Evolutionary conservation across 257 asterid genomes (phyloP), one percentile per base, ranked within the genome.

Genomic region (Jaltomata sinuosa): DNA sequence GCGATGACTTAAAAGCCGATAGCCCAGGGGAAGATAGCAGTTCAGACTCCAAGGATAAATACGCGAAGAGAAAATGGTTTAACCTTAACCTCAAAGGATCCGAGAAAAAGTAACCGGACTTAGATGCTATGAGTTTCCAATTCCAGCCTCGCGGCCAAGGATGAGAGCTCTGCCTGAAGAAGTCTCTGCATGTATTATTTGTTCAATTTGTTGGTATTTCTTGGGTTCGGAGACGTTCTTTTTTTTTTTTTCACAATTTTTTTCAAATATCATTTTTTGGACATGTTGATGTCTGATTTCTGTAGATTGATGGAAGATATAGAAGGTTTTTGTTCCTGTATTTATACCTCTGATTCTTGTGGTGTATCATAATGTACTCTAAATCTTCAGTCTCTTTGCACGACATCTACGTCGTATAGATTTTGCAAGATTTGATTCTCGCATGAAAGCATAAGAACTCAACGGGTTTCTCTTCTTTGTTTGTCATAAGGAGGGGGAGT

Each of bases 21-120:
- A 91, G 95, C 86, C 94, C 98, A 25, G 94, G 91, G 42, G 99
- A 94, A 59, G 99, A 96, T 81, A 92, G 98, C 79, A 94, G 95
- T 89, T 90, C 99, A 65, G 99, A 97, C 85, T 89, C 96, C 3
- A 97, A 94, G 87, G 99, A 96, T 83, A 96, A 92, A 83, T 89
- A 97, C 32, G 81, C 93, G 4, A 97, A 88, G 89, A 95, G 92
- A 90, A 93, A 92, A 89, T 94, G 99, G 98, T 94, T 96, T 80
- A 92, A 91, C 90, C 95, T 96, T 71, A 92, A 95, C 89, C 90
- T 92, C 74, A 94, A 94, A 90, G 97, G 97, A 71, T 93, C 95
- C 0, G 99, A 95, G 42, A 93, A 90, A 84, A 93, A 88, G 87
- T 77, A 84, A 55, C 16, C 10, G 47, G 69, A 21, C 54, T 49